phyloP scores from a whole-genome alignment of 2,329 filamentous ascomycete genomes.

The Onygenales sp. region DNA sequence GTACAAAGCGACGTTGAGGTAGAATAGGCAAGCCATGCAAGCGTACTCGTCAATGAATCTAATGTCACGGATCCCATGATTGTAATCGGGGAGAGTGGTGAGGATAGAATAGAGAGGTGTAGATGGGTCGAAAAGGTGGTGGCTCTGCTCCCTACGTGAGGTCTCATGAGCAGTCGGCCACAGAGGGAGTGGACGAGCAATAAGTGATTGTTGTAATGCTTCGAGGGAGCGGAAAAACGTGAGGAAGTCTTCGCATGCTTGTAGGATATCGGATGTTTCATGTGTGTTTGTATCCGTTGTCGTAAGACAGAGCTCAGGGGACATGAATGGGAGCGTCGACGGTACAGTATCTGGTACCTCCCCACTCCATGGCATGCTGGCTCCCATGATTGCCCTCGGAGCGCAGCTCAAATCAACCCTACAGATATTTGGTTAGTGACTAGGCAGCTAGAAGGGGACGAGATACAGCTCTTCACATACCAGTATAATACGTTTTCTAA shows the following conservation, averaged over 20 bases:
- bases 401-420: slow-evolving; percentile 26
- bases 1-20: slow-evolving; percentile 20
- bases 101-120: slow-evolving; percentile 20
- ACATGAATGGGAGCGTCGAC: slow-evolving; percentile 16
- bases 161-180: background rate
- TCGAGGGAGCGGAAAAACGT: slow-evolving; percentile 20
- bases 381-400: slow-evolving; percentile 20
- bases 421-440: background rate
- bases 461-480: slow-evolving; percentile 9
- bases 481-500: slow-evolving; percentile 25
- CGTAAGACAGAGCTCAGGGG: slow-evolving; percentile 14
- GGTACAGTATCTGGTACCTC: slow-evolving; percentile 15
- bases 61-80: slow-evolving; percentile 23
- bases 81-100: slow-evolving; percentile 22
- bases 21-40: slow-evolving; percentile 23
- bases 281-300: slow-evolving; percentile 11
- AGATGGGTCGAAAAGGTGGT: slow-evolving; percentile 13
- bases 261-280: slow-evolving; percentile 14
- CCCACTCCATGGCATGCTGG: slow-evolving; percentile 22
- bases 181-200: slow-evolving; percentile 10
- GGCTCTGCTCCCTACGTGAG: background rate
- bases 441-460: background rate
- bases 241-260: slow-evolving; percentile 23
- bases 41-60: slow-evolving; percentile 25
- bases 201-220: slow-evolving; percentile 14